Conservation (phyloP, 2,329 filamentous ascomycete species). For the Xylariomycetidae sp. region DNA sequence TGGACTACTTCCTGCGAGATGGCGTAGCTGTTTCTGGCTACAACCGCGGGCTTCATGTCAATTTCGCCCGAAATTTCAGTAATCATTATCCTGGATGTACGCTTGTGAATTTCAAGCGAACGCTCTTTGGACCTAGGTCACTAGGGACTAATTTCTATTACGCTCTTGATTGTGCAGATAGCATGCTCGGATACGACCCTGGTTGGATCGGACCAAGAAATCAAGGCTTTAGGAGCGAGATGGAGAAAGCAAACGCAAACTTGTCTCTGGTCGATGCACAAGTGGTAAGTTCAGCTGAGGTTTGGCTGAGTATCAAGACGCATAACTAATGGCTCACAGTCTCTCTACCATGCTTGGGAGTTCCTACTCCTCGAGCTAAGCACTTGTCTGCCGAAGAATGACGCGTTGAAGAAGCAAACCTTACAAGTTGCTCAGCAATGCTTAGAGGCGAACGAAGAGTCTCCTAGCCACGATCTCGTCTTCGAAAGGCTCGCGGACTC, state of each 20-base stretch:
- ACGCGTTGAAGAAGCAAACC: conserved; percentile 62
- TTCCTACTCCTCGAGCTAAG: conserved; percentile 80
- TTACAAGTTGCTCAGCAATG: conserved; percentile 72
- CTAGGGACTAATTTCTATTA: conserved; percentile 82
- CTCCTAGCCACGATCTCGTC: conserved; percentile 71
- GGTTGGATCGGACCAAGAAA: conserved; percentile 68
- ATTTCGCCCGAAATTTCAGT: conserved; percentile 80
- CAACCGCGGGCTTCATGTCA: conserved; percentile 80
- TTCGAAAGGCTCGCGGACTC: conserved; percentile 73
- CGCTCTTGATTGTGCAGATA: conserved; percentile 68
- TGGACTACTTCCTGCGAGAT: conserved; percentile 76
- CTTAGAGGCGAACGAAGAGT: conserved; percentile 69
- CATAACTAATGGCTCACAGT: conserved; percentile 40
- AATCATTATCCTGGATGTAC: conserved; percentile 69
- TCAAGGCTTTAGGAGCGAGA: conserved; percentile 75
- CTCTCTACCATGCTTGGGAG: conserved; percentile 85
- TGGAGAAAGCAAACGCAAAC: conserved; percentile 84
- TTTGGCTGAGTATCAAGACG: not conserved
- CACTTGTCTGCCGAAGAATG: conserved; percentile 50
- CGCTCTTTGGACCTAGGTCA: conserved; percentile 56
- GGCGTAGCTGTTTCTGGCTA: conserved; percentile 77
- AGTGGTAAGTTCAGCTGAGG: conserved; percentile 52
- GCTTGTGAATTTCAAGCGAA: conserved; percentile 77
- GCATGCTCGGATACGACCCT: conserved; percentile 71
- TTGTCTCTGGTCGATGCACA: conserved; percentile 90